Percentiles rank a stretch among this genome's conserved stretches.
Conservation (phyloP, 192 early-diverging fungal species). For the Coemansia javaensis region DNA sequence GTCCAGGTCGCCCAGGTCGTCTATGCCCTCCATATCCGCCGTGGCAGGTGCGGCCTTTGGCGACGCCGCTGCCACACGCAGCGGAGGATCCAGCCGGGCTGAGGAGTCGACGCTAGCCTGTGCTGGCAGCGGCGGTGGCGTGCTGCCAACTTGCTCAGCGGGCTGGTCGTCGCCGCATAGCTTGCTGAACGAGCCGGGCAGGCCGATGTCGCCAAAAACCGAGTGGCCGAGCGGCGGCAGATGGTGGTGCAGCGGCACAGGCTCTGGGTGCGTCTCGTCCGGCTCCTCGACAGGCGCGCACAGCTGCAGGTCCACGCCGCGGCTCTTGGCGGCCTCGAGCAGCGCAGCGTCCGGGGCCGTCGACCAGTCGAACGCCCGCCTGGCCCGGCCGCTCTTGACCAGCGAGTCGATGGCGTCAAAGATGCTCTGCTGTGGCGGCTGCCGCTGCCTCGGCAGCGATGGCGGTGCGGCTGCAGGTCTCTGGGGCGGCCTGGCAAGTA, state of each 20-base stretch:
- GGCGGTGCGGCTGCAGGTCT: no score
- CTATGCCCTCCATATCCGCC: slow-evolving; percentile 1
- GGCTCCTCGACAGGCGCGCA: background rate
- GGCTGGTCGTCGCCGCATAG: slow-evolving; percentile 27
- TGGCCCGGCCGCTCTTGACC: slow-evolving; percentile 36
- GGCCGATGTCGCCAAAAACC: slow-evolving; percentile 39
- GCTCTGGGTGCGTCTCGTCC: background rate
- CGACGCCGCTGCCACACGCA: no score
- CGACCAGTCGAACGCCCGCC: slow-evolving; percentile 36
- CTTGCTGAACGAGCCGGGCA: slow-evolving; percentile 33
- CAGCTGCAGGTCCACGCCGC: slow-evolving; percentile 25
- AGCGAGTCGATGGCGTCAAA: slow-evolving; percentile 31
- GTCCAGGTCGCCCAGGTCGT: slow-evolving; percentile 7
- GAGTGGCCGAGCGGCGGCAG: background rate
- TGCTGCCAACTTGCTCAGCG: background rate
- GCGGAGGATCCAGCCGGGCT: no score
- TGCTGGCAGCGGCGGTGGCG: background rate
- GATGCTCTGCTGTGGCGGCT: slow-evolving; percentile 18
- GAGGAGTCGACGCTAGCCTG: no score
- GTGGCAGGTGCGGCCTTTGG: no score
- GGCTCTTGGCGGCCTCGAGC: slow-evolving; percentile 15
- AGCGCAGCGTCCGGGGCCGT: slow-evolving; percentile 11
- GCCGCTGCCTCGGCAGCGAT: background rate
- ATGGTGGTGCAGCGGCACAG: background rate
- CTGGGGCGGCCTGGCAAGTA: background rate